Percentiles rank a stretch among this genome's conserved stretches.
These are phyloP conservation scores for Solanum pennellii DNA, from an alignment of 257 asterid species.

Conservation along the genomic window DNA sequence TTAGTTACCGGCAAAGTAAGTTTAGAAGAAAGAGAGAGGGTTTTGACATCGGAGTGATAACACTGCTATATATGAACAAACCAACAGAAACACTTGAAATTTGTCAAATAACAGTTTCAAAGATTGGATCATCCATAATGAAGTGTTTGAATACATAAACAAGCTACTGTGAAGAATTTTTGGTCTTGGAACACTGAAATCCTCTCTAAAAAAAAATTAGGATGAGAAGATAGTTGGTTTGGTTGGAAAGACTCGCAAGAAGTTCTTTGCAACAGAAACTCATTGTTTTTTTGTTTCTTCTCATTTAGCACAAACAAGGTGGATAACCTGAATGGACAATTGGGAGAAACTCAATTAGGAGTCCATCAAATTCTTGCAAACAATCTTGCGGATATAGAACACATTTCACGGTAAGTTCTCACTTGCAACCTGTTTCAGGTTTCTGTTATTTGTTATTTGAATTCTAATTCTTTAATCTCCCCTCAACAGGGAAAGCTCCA, in stretches of 20 bases:
- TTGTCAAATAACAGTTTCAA: not conserved
- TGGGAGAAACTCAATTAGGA: conserved; percentile 35
- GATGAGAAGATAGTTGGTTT: not conserved
- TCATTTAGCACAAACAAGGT: conserved; percentile 35
- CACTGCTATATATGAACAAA: not conserved
- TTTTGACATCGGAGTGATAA: not conserved
- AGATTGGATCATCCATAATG: not conserved
- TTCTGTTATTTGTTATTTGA: not conserved
- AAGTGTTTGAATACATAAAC: not conserved
- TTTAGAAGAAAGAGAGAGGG: not conserved
- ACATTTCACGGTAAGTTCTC: conserved; percentile 35
- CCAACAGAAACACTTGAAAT: not conserved
- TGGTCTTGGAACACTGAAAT: not conserved
- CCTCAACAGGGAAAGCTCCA: conserved; percentile 31
- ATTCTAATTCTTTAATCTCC: not conserved
- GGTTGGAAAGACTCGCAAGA: not conserved
- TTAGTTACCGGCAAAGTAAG: not conserved
- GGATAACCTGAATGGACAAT: conserved; percentile 32
- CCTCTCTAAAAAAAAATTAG: not conserved
- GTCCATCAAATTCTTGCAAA: conserved; percentile 14
- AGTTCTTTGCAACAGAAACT: not conserved
- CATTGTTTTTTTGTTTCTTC: not conserved
- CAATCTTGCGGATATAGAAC: conserved; percentile 28
- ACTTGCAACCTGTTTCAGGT: not conserved
- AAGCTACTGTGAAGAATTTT: not conserved